Base-by-base conservation (phyloP, 108 stramenopile species). In the Cylindrotheca fusiformis region DNA sequence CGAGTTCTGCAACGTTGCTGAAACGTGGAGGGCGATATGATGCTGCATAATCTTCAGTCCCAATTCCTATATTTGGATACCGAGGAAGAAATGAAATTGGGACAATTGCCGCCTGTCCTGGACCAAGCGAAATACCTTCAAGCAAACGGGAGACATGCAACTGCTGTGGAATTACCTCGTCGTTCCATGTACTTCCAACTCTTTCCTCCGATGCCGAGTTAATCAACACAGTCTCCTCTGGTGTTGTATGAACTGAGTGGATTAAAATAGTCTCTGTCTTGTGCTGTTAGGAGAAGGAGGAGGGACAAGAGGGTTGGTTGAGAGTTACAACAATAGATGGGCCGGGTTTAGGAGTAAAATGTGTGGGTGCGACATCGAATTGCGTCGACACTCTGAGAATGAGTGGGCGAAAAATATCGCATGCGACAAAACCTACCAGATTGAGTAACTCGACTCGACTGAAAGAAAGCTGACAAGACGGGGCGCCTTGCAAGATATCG, bases 21-120 rank as follows among this genome's bases (percentile, higher is more conserved):
- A n/a, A n/a, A n/a, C n/a, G n/a, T n/a, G n/a, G n/a, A n/a, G n/a
- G n/a, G n/a, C n/a, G n/a, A n/a, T n/a, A n/a, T n/a, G n/a, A n/a
- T n/a, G n/a, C n/a, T n/a, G n/a, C n/a, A n/a, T n/a, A n/a, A n/a
- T n/a, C n/a, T n/a, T n/a, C n/a, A n/a, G n/a, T n/a, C n/a, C n/a
- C n/a, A n/a, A n/a, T n/a, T 51, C n/a, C 70, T 31, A 29, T 1
- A 41, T 47, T 30, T 41, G 81, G 81, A 59, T 64, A 82, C 14
- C 72, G 53, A 2, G 81, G 81, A 29, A 82, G 65, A 44, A 77
- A 77, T 6, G 76, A 77, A 6, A 82, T 33, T 19, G 81, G 76
- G 2, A 82, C 68, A 55, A 77, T 71, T 19, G 76, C 81, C 33
- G 66, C 60, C 51, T 76, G 75, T 20, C 76, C 81, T 4, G 76